Evolutionary conservation across 352 stramenopile genomes (phyloP).

Genomic region (Globisporangium megalacanthum): DNA sequence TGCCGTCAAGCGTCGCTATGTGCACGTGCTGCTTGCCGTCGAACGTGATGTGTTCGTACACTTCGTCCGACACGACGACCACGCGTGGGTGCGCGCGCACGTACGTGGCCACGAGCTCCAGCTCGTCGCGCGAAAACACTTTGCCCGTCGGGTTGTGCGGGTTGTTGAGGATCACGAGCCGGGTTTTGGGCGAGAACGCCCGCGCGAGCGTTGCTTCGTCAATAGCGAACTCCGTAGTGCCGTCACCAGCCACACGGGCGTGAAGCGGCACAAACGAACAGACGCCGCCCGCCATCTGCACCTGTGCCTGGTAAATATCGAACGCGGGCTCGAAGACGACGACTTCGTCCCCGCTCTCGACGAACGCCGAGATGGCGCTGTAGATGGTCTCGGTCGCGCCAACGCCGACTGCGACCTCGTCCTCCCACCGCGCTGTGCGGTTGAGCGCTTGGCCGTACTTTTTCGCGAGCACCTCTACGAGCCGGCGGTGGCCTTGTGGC

Average conservation of each 20-base stretch:
- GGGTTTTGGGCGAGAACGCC: conserved; percentile 90
- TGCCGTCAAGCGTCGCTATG: conserved; percentile 74
- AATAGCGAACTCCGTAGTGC: conserved; percentile 71
- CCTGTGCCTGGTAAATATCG: conserved; percentile 92
- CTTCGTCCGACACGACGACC: conserved; percentile 97
- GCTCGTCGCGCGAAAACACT: conserved; percentile 92
- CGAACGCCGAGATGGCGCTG: conserved; percentile 87
- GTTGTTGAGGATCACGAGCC: conserved; percentile 96
- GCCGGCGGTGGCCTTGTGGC: conserved; percentile 83
- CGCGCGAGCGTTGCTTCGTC: conserved; percentile 81
- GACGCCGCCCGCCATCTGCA: conserved; percentile 80
- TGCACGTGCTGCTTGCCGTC: conserved; percentile 65
- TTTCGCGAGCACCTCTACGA: conserved; percentile 80
- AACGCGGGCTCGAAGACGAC: conserved; percentile 97
- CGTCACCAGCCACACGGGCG: conserved; percentile 23
- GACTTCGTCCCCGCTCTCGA: conserved; percentile 94
- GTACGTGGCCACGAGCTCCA: conserved; percentile 90
- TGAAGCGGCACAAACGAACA: conserved; percentile 83
- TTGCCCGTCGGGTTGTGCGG: conserved; percentile 99
- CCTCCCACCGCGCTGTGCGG: conserved; percentile 83
- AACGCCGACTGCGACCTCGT: conserved; percentile 92
- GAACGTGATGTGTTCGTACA: conserved; percentile 97
- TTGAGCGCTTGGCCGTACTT: conserved; percentile 88
- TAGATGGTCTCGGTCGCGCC: conserved; percentile 95
- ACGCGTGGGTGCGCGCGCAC: conserved; percentile 75